Base-by-base conservation (phyloP, 129 eudicot genomes). In the Calendula officinalis region DNA sequence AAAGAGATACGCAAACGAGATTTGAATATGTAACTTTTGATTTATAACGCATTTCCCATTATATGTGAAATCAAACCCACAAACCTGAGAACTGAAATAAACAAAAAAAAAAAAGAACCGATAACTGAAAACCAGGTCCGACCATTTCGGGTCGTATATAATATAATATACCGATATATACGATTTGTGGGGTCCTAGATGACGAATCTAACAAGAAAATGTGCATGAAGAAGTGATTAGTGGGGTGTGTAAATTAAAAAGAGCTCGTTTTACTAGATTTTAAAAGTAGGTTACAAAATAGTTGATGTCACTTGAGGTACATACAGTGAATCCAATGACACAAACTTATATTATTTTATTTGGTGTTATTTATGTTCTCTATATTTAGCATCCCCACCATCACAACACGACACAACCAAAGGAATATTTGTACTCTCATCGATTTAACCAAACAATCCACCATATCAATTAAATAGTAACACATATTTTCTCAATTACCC, bases 381-480 rank as follows among this genome's bases (percentile, higher is more conserved):
- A 36, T 11, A 46, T 35, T 33, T 60, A 49, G 60, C 69, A 67
- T 64, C 63, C 53, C 66, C 48, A 65, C 64, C 41, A 46, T 16
- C 72, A 65, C 67, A 73, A 73, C 37, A 65, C 72, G 78, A 73
- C 78, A 73, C 27, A 38, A 59, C 72, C 61, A 73, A 73, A 73
- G 67, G 78, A 73, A 73, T 73, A 73, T 73, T 56, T 73, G 78
- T 73, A 64, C 78, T 8, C 77, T 64, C 67, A 47, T 65, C 45
- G 78, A 73, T 73, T 73, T 73, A 65, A 73, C 78, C 72, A 73
- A 56, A 73, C 67, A 65, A 56, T 73, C 72, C 66, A 65, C 72
- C 30, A 22, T 64, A 35, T 65, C 71, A 69, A 6, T 35, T 36
- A 44, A 8, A 50, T 11, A 47, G 30, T 22, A 46, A 44, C 4